These are phyloP conservation scores for Aureobasidium sp. DNA, from an alignment of 2,329 filamentous ascomycete species.

Conservation along the genomic window DNA sequence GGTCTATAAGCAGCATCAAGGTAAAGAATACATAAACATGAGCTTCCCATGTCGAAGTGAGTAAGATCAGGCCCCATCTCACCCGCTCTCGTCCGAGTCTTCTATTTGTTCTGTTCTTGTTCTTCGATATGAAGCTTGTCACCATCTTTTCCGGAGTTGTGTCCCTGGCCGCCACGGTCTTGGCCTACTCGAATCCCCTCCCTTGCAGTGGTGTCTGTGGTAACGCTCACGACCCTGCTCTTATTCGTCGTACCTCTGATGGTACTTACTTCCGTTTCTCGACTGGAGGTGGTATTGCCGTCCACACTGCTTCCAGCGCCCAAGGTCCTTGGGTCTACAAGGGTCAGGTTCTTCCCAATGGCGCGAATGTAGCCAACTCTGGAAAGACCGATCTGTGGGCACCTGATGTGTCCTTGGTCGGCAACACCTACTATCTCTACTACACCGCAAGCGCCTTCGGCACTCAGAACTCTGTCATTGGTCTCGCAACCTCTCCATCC, in stretches of 20 bases:
- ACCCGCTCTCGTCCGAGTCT: neutral
- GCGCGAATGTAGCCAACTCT: constrained; percentile 38
- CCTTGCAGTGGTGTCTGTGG: constrained; percentile 36
- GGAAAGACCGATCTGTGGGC: constrained; percentile 51
- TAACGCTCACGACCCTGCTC: constrained; percentile 43
- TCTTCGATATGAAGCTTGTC: constrained; percentile 10
- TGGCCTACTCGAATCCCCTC: constrained; percentile 34
- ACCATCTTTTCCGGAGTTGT: constrained; percentile 1
- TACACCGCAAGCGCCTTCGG: constrained; percentile 60
- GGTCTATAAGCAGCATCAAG: neutral
- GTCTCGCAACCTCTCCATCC: constrained; percentile 44
- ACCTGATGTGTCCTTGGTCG: constrained; percentile 55
- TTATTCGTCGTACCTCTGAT: constrained; percentile 42
- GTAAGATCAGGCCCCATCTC: neutral
- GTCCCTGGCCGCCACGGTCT: constrained; percentile 16
- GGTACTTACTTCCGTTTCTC: constrained; percentile 48
- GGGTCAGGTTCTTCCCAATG: constrained; percentile 40
- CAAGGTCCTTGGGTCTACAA: constrained; percentile 45
- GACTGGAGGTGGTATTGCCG: constrained; percentile 44
- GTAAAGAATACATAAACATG: neutral
- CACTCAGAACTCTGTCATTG: constrained; percentile 55
- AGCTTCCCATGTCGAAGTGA: neutral
- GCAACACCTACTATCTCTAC: constrained; percentile 56
- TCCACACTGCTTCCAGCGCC: constrained; percentile 42
- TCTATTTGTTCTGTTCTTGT: neutral